These are phyloP conservation scores for Gracilaria caudata DNA, from an alignment of 23 red algal genomes.

Conservation along the genomic window DNA sequence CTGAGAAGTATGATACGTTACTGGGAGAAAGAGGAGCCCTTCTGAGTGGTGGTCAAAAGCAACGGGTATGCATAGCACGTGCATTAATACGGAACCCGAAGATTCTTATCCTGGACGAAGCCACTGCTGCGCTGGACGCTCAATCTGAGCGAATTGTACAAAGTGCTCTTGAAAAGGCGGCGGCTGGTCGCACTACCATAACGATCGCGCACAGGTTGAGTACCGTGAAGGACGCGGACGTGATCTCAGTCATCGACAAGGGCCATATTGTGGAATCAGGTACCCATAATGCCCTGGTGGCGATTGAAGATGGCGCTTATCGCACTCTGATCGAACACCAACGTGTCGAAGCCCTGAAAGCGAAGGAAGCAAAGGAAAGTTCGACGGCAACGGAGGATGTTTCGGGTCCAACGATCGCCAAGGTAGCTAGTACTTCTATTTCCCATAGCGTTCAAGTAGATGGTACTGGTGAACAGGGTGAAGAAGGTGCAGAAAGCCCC, in stretches of 20 bases:
- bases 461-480: conserved; percentile 2
- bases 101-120: conserved; percentile 93
- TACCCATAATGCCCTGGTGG: conserved; percentile 76
- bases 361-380: conserved; percentile 30
- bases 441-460: conserved; percentile 15
- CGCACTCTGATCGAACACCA: conserved; percentile 79
- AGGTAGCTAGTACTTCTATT: conserved; percentile 26
- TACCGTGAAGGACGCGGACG: conserved; percentile 88
- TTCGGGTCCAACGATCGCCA: background rate
- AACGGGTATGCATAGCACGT: conserved; percentile 96
- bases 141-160: conserved; percentile 92
- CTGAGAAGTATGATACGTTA: conserved; percentile 88
- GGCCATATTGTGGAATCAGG: conserved; percentile 84
- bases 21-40: conserved; percentile 92
- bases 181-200: conserved; percentile 82
- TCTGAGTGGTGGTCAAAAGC: conserved; percentile 96
- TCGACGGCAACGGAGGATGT: background rate
- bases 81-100: conserved; percentile 88
- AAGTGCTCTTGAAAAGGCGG: conserved; percentile 78
- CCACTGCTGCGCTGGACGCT: conserved; percentile 90
- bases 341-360: conserved; percentile 54
- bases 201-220: conserved; percentile 95
- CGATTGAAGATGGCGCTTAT: conserved; percentile 68
- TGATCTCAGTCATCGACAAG: conserved; percentile 90
- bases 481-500: background rate